Evolutionary conservation across 129 eudicot species (phyloP), one percentile per base, ranked within the genome.

Genomic region (Saposhnikovia divaricata): DNA sequence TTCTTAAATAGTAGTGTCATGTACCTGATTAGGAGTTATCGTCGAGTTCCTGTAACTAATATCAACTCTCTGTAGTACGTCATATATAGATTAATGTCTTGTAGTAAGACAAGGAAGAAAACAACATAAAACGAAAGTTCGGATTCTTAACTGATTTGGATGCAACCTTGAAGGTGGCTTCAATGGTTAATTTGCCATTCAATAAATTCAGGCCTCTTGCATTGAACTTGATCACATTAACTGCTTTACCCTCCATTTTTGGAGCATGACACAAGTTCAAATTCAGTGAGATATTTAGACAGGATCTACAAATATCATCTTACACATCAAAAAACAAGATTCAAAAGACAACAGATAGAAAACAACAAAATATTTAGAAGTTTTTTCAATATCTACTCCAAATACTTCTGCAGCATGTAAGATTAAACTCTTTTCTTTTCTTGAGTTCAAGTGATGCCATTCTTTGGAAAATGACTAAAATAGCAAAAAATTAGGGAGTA

Each of bases 241-340:
- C 96, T 88, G 97, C 97, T 92, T 90, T 95, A 43, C 94, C 91
- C 98, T 95, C 92, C 98, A 89, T 88, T 87, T 89, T 85, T 82
- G 78, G 89, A 87, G 78, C 86, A 84, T 5, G 84, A 85, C 9
- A n/a, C 55, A 80, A 80, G 73, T 74, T 72, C 12, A 66, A 79
- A 81, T 10, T 81, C 69, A 76, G 72, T 82, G 76, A 85, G 66
- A 43, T 13, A 44, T 73, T 9, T 25, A 46, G 4, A 45, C 25
- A 75, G 19, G n/a, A 46, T n/a, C 6, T 1, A 74, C 31, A 74
- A 44, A 45, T 10, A 72, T 42, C 7, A 23, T 27, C 53, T 23
- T 18, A 43, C 53, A n/a, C 28, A 43, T 73, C 9, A 14, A 73
- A 74, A 46, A 74, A 9, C 59, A 43, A n/a, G 39, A 74, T n/a